phyloP scores from a whole-genome alignment of 2,329 filamentous ascomycete species.

The Aspergillus uvarum region DNA sequence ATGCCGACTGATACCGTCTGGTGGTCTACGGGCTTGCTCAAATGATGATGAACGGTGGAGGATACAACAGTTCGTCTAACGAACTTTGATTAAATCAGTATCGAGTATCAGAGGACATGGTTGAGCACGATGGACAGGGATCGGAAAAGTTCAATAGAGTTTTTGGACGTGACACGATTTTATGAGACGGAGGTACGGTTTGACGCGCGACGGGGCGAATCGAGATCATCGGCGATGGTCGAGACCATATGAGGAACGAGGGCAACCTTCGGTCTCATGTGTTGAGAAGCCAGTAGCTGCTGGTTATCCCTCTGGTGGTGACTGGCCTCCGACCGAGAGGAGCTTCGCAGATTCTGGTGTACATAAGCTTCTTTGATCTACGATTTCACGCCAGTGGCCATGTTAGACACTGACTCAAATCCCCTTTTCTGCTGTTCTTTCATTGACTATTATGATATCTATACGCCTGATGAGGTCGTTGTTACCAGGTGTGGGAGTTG shows the following conservation, averaged over 20 bases:
- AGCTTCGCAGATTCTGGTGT: conserved; percentile 35
- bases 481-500: neutral
- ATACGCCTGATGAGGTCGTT: neutral
- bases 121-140: conserved; percentile 9
- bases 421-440: neutral
- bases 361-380: conserved; percentile 32
- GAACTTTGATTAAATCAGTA: conserved; percentile 4
- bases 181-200: conserved; percentile 28
- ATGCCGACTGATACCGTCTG: conserved; percentile 1
- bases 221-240: conserved; percentile 16
- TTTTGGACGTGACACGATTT: conserved; percentile 27
- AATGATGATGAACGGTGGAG: neutral
- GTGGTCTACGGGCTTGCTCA: neutral
- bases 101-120: conserved; percentile 2
- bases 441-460: neutral
- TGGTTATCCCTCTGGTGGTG: conserved; percentile 13
- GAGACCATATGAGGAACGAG: conserved; percentile 2
- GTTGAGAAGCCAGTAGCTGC: conserved; percentile 15
- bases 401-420: conserved; percentile 17
- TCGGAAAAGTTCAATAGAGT: conserved; percentile 26
- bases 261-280: conserved; percentile 8
- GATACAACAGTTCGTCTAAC: conserved; percentile 1
- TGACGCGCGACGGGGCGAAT: conserved; percentile 22
- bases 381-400: conserved; percentile 25
- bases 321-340: conserved; percentile 18